Conservation (phyloP, 2,329 filamentous ascomycete species). For the Aspergillus versicolor region DNA sequence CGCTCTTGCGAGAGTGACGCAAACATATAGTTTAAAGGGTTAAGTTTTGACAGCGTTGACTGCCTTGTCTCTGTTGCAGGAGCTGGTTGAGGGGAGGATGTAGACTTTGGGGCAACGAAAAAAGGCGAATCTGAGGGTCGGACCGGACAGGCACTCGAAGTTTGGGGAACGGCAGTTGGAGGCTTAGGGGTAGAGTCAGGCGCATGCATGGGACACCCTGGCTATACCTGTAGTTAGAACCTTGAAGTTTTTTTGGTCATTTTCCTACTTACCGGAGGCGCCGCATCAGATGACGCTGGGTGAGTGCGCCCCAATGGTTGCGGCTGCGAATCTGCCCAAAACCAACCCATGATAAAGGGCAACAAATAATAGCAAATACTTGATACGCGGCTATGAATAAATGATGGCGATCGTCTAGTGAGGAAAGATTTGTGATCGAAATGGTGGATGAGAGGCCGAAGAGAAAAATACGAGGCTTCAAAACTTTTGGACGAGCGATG, state of each 20-base stretch:
- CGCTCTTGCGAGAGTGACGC: constrained; percentile 76
- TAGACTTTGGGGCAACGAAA: constrained; percentile 35
- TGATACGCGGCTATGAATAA: constrained; percentile 14
- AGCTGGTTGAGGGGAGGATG: constrained; percentile 31
- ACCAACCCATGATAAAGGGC: constrained; percentile 61
- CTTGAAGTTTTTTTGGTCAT: neutral
- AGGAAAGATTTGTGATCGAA: too few species aligned
- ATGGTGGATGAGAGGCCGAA: neutral
- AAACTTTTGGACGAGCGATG: constrained; percentile 10
- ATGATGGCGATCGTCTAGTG: neutral
- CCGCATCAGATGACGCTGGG: constrained; percentile 46
- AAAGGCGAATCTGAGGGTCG: constrained; percentile 52
- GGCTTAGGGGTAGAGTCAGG: constrained; percentile 31
- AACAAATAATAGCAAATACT: constrained; percentile 8
- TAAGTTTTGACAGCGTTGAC: constrained; percentile 64
- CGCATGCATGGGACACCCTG: constrained; percentile 69
- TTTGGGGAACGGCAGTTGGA: constrained; percentile 28
- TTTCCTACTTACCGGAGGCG: constrained; percentile 54
- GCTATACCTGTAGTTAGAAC: constrained; percentile 45
- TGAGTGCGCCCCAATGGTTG: constrained; percentile 48
- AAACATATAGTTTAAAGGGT: constrained; percentile 96
- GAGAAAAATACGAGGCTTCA: neutral
- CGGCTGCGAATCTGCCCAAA: constrained; percentile 61
- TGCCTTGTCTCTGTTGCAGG: constrained; percentile 28
- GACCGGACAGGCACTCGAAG: constrained; percentile 45